Evolutionary conservation across 495 filamentous ascomycete genomes (phyloP).

Genomic region (Xylaria sp.): DNA sequence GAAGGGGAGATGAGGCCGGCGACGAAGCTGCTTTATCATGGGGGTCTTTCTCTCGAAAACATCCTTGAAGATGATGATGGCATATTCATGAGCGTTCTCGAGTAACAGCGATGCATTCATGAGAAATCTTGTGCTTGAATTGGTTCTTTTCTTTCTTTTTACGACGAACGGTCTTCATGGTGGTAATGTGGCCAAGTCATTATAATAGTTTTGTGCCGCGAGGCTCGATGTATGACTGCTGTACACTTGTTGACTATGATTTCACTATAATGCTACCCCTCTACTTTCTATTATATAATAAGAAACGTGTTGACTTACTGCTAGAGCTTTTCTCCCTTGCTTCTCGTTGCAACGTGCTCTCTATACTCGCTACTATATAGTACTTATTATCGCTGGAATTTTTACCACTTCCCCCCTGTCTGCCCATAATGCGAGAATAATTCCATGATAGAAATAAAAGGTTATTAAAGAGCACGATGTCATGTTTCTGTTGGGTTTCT

Average conservation of each 20-base stretch:
- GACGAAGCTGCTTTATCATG: slow-evolving; percentile 51
- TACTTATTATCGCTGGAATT: neutral
- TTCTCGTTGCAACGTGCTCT: neutral
- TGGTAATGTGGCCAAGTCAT: neutral
- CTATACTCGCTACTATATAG: neutral
- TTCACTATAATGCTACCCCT: neutral
- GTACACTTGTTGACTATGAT: neutral
- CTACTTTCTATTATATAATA: neutral
- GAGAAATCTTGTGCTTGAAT: neutral
- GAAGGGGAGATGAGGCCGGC: slow-evolving; percentile 34
- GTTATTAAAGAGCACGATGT: neutral
- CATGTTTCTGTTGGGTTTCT: neutral
- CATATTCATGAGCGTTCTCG: slow-evolving; percentile 52
- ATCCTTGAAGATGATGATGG: slow-evolving; percentile 55
- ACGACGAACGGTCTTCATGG: neutral
- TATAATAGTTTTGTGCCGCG: neutral
- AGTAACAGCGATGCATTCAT: slow-evolving; percentile 57
- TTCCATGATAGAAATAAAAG: neutral
- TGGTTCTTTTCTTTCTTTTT: too few relatives aligned
- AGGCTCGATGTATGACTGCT: neutral
- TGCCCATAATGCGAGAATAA: neutral
- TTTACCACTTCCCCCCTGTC: neutral
- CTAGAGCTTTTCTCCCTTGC: neutral
- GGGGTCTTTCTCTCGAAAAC: slow-evolving; percentile 55
- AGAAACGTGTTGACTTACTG: neutral